Conservation (phyloP, 2,329 filamentous ascomycete genomes). For the Chaetomiaceae sp. region DNA sequence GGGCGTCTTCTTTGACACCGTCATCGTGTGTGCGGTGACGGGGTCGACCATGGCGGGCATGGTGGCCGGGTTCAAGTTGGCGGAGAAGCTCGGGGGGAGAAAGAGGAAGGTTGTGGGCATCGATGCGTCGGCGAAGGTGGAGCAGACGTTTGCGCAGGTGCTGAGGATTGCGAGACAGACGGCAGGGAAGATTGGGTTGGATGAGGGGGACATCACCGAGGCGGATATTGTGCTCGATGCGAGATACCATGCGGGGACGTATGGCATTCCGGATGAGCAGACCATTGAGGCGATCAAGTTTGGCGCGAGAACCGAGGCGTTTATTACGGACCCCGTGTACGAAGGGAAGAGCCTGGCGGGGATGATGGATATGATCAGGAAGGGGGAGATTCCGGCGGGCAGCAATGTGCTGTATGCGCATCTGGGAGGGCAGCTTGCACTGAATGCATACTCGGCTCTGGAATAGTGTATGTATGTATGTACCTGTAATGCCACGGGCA, state of each 20-base stretch:
- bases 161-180: slow-evolving; percentile 63
- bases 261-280: slow-evolving; percentile 61
- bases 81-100: slow-evolving; percentile 43
- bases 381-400: slow-evolving; percentile 52
- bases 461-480: not conserved
- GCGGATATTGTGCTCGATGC: slow-evolving; percentile 60
- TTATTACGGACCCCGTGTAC: slow-evolving; percentile 73
- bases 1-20: slow-evolving; percentile 62
- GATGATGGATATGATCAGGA: slow-evolving; percentile 63
- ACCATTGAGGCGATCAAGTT: slow-evolving; percentile 67
- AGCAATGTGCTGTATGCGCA: slow-evolving; percentile 70
- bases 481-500: too few relatives aligned
- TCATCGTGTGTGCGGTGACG: slow-evolving; percentile 67
- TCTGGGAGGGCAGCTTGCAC: slow-evolving; percentile 63
- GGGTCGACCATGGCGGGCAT: slow-evolving; percentile 68
- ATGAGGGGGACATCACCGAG: slow-evolving; percentile 55
- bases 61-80: slow-evolving; percentile 66
- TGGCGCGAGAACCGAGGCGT: slow-evolving; percentile 63
- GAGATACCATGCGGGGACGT: slow-evolving; percentile 62
- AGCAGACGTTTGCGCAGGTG: slow-evolving; percentile 61
- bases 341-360: slow-evolving; percentile 72
- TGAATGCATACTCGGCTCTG: slow-evolving; percentile 61
- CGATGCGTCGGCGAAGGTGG: slow-evolving; percentile 57
- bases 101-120: slow-evolving; percentile 60
- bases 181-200: slow-evolving; percentile 57